A percentile compares a stretch with the other conserved stretches of the same genome.
Conservation (phyloP, 306 rosid genomes). For the Vachellia collinsii region DNA sequence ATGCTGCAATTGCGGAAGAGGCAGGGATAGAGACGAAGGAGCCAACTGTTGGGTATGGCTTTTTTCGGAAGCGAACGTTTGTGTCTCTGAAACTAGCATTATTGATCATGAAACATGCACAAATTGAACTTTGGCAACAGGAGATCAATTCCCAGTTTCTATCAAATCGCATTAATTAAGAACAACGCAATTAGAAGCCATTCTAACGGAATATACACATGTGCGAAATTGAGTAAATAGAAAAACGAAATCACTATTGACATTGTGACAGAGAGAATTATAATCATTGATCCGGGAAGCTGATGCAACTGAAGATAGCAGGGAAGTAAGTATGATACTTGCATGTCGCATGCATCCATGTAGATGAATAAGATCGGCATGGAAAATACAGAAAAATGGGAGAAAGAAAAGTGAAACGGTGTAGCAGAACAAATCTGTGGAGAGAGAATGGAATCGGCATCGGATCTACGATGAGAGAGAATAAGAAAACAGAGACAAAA, state of each 20-base stretch:
- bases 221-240: background rate
- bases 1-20: constrained; percentile 31
- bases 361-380: constrained; percentile 11
- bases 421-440: background rate
- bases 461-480: background rate
- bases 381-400: constrained; percentile 14
- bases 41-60: constrained; percentile 9
- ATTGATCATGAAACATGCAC: background rate
- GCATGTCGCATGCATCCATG: constrained; percentile 52
- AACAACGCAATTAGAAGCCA: background rate
- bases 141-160: background rate
- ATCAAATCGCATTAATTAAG: background rate
- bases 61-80: constrained; percentile 4
- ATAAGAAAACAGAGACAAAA: background rate
- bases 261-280: constrained; percentile 23
- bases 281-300: background rate
- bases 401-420: constrained; percentile 7
- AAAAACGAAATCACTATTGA: background rate
- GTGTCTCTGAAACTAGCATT: constrained; percentile 29
- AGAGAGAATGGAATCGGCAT: background rate
- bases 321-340: constrained; percentile 5
- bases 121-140: background rate
- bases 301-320: constrained; percentile 2
- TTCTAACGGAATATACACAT: background rate
- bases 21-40: constrained; percentile 20